A percentile compares a stretch with the other conserved stretches of the same genome.
Conservation (phyloP, 495 filamentous ascomycete genomes). For the Annulohypoxylon nitens region DNA sequence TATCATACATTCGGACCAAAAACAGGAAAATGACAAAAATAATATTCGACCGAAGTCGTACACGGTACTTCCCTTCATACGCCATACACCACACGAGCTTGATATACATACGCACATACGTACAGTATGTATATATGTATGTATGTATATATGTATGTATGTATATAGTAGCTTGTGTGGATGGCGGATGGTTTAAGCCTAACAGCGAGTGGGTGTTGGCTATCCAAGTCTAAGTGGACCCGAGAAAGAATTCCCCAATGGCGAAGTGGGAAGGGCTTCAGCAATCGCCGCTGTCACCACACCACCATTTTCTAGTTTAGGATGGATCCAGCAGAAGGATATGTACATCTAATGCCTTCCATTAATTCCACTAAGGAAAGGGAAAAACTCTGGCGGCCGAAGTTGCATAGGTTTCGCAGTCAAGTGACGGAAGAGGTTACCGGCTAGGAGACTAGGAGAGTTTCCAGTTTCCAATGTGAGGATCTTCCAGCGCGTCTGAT, state of each 20-base stretch:
- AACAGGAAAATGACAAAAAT: slow-evolving; percentile 37
- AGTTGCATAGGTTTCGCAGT: slow-evolving; percentile 37
- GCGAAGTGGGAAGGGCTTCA: slow-evolving; percentile 23
- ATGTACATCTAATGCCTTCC: background rate
- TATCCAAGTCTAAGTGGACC: slow-evolving; percentile 41
- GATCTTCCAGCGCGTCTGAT: slow-evolving; percentile 31
- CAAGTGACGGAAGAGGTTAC: slow-evolving; percentile 43
- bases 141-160: too few relatives aligned
- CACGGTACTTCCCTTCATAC: slow-evolving; percentile 42
- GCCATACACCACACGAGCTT: slow-evolving; percentile 7
- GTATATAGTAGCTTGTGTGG: slow-evolving; percentile 9
- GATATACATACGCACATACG: background rate
- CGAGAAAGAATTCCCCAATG: slow-evolving; percentile 47
- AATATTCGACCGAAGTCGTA: slow-evolving; percentile 48
- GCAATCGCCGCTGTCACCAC: slow-evolving; percentile 43
- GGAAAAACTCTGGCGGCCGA: slow-evolving; percentile 30
- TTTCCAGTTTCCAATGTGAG: slow-evolving; percentile 40
- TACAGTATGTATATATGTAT: background rate
- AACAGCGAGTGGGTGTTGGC: slow-evolving; percentile 44
- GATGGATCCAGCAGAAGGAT: slow-evolving; percentile 29
- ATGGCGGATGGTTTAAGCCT: slow-evolving; percentile 32
- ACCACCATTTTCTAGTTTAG: slow-evolving; percentile 39
- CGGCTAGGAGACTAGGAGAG: slow-evolving; percentile 42
- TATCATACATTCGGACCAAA: slow-evolving; percentile 41
- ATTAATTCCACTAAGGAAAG: background rate